Base-by-base conservation (phyloP, 805 yeast genomes). In the Candida krabiensis region DNA sequence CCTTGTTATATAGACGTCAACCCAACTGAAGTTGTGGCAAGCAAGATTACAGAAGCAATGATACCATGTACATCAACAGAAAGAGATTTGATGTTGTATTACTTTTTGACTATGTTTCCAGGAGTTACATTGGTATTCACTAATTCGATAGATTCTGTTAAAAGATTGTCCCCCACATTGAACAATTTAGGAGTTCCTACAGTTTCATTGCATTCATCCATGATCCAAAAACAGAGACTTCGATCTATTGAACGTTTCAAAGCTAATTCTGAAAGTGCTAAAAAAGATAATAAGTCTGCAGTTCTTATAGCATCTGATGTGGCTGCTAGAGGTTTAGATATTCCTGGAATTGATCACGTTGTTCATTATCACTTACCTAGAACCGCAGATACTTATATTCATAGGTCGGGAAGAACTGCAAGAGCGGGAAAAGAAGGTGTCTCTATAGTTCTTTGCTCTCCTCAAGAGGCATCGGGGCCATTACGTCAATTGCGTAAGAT, bases 391-490 rank as follows among this genome's bases (percentile, higher is more conserved):
- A 80, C 88, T 35, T 93, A 93, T 57, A 82, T 93, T 50, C 99
- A 93, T 64, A 76, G 99, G 61, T 86, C 96, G 1, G 99, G 99
- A 44, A 81, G 99, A 75, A 93, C 99, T n/a, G 98, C 96, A 0
- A 83, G 99, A 70, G 97, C 95, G 2, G 93, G 91, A 1, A 71
- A 68, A 33, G 91, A 86, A 58, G 99, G 99, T 70, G 96, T 93
- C n/a, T 84, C 96, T 2, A 83, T 93, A 34, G 80, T 89, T 77
- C 69, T 93, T 37, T 88, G 96, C 55, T 86, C 96, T 4, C 96
- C 97, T 12, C 89, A 86, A 43, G 99, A 93, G 58, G 88, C 95
- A 0, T 73, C 88, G 40, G 96, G 96, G 0, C 90, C 98, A 0
- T 69, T 90, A 45, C 73, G 79, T 54, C 87, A 86, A 62, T 71